These are phyloP conservation scores for Aspergillus awamori DNA, from an alignment of 2,329 filamentous ascomycete species.

Conservation along the genomic window DNA sequence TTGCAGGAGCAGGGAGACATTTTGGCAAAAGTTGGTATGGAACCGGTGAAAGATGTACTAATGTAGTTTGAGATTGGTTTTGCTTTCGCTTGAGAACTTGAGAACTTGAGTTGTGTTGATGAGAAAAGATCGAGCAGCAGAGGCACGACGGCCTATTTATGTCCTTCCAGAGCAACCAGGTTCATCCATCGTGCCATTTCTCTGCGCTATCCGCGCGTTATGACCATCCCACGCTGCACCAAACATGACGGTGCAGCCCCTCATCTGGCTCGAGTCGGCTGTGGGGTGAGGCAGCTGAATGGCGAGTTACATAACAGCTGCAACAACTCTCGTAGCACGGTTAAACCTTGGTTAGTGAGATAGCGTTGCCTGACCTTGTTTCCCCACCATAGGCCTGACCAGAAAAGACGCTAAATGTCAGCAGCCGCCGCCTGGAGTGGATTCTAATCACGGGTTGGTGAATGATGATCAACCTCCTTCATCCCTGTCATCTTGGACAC, in stretches of 20 bases:
- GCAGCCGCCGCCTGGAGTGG: background rate
- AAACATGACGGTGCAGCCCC: background rate
- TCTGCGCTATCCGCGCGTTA: background rate
- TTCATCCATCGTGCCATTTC: background rate
- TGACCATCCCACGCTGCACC: background rate
- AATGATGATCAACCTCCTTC: conserved; percentile 1
- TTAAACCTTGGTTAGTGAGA: background rate
- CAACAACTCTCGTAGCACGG: background rate
- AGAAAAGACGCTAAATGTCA: background rate
- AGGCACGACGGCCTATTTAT: conserved; percentile 4
- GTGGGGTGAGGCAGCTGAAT: background rate
- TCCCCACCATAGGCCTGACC: background rate
- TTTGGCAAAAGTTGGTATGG: background rate
- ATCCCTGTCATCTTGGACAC: background rate
- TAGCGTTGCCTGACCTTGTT: background rate
- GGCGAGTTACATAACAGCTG: background rate
- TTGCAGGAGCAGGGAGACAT: conserved; percentile 18
- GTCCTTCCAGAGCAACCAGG: background rate
- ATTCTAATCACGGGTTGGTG: background rate
- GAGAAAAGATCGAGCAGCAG: background rate
- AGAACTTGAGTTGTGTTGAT: conserved; percentile 1
- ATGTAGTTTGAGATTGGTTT: background rate
- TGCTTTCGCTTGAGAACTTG: background rate
- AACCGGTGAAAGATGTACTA: background rate
- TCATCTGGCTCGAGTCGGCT: background rate